Evolutionary conservation across 2,329 filamentous ascomycete genomes (phyloP).

Genomic region (Paraphaeosphaeria minitans): DNA sequence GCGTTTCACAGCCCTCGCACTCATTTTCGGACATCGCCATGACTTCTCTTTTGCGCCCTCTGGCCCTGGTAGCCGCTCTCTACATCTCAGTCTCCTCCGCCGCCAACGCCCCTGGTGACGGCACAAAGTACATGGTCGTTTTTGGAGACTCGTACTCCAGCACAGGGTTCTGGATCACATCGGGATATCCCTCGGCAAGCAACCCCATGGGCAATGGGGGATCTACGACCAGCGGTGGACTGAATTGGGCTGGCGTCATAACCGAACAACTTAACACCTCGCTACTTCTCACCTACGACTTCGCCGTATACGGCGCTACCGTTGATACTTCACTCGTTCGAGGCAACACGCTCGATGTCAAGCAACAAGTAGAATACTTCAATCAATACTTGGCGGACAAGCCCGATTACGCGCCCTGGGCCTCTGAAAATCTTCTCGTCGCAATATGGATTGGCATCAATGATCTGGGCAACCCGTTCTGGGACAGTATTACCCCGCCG

Average conservation of each 20-base stretch:
- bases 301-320: constrained; percentile 28
- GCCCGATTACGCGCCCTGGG: constrained; percentile 21
- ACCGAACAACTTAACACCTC: constrained; percentile 23
- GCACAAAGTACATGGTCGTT: constrained; percentile 13
- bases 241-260: constrained; percentile 29
- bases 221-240: constrained; percentile 24
- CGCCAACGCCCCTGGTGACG: not conserved
- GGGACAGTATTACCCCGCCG: constrained; percentile 29
- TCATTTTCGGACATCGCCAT: not conserved
- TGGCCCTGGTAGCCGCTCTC: not conserved
- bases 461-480: constrained; percentile 28
- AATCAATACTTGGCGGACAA: constrained; percentile 20
- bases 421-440: constrained; percentile 17
- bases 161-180: constrained; percentile 24
- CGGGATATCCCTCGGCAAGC: constrained; percentile 20
- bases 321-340: constrained; percentile 26
- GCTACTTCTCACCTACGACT: constrained; percentile 24
- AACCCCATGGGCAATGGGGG: constrained; percentile 31
- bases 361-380: constrained; percentile 25
- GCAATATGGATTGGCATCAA: constrained; percentile 31
- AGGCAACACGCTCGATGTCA: constrained; percentile 20
- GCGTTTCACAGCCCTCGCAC: not conserved
- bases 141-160: constrained; percentile 28
- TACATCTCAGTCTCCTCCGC: not conserved
- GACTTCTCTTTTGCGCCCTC: not conserved